Evolutionary conservation across 208 protist genomes (phyloP).

Genomic region (Leishmania martiniquensis): DNA sequence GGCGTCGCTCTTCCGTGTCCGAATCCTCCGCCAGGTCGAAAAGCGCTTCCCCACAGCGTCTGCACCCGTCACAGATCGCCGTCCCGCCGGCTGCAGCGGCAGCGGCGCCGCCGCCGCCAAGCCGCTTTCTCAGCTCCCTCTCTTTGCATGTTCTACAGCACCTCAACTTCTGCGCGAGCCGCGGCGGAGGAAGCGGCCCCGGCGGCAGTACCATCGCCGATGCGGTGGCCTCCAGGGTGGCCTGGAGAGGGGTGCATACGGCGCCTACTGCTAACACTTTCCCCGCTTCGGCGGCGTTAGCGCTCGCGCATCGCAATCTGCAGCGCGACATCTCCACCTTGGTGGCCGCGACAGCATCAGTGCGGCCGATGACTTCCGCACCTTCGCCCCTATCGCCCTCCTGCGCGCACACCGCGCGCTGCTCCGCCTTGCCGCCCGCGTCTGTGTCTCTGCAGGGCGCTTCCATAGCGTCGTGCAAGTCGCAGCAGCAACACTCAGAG

Average conservation of each 20-base stretch:
- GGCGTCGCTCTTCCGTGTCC: neutral
- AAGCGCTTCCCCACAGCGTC: neutral
- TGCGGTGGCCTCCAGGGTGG: neutral
- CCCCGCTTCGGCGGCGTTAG: slow-evolving; percentile 5
- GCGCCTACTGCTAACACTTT: neutral
- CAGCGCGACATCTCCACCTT: slow-evolving; percentile 38
- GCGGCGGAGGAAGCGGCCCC: slow-evolving; percentile 9
- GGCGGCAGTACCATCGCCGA: slow-evolving; percentile 4
- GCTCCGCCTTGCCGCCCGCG: neutral
- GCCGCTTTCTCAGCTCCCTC: neutral
- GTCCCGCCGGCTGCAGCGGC: neutral
- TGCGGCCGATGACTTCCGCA: slow-evolving; percentile 4
- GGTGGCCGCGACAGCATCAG: slow-evolving; percentile 29
- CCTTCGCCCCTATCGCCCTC: neutral
- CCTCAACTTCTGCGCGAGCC: slow-evolving; percentile 15
- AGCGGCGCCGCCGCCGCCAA: neutral
- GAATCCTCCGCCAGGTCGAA: neutral
- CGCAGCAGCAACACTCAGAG: neutral
- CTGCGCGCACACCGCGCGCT: neutral
- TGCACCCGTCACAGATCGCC: neutral
- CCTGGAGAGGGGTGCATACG: neutral
- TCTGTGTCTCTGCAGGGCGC: neutral
- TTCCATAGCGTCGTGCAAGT: neutral
- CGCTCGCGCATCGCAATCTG: slow-evolving; percentile 27
- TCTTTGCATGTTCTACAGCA: slow-evolving; percentile 13